Evolutionary conservation across 306 rosid genomes (phyloP).

Genomic region (Trifolium subterraneum): DNA sequence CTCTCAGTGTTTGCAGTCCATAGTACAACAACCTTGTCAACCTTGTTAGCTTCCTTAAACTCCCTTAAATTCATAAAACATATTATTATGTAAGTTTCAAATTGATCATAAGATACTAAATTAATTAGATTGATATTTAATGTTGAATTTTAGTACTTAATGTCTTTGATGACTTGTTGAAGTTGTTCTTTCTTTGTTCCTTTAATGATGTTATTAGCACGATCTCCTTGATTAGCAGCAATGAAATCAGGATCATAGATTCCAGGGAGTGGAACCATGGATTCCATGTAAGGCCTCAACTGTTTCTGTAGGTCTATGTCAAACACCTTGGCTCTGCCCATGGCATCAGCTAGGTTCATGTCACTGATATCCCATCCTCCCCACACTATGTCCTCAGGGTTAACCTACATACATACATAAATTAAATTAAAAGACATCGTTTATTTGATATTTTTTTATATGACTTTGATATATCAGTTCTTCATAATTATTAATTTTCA

Average conservation of each 20-base stretch:
- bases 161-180: slow-evolving; percentile 79
- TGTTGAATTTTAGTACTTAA: slow-evolving; percentile 52
- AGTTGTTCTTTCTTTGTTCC: slow-evolving; percentile 94
- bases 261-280: slow-evolving; percentile 97
- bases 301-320: slow-evolving; percentile 97
- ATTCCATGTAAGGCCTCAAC: slow-evolving; percentile 94
- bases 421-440: not conserved
- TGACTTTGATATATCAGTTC: no score
- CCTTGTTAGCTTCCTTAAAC: slow-evolving; percentile 83
- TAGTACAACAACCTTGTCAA: slow-evolving; percentile 88
- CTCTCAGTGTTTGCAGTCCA: slow-evolving; percentile 99
- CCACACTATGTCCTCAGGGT: slow-evolving; percentile 92
- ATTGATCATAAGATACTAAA: not conserved
- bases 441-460: no score
- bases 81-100: slow-evolving; percentile 23
- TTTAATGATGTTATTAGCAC: slow-evolving; percentile 87
- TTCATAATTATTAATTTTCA: no score
- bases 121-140: not conserved
- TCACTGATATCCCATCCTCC: slow-evolving; percentile 99
- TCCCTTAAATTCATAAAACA: slow-evolving; percentile 55
- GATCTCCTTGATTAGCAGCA: slow-evolving; percentile 90
- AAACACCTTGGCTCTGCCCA: slow-evolving; percentile 91
- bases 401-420: slow-evolving; percentile 60
- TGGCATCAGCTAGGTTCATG: slow-evolving; percentile 93
- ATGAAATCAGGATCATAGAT: slow-evolving; percentile 90